Evolutionary conservation across 2,329 filamentous ascomycete species (phyloP), one percentile per base, ranked within the genome.

Genomic region (Zymoseptoria pseudotritici): DNA sequence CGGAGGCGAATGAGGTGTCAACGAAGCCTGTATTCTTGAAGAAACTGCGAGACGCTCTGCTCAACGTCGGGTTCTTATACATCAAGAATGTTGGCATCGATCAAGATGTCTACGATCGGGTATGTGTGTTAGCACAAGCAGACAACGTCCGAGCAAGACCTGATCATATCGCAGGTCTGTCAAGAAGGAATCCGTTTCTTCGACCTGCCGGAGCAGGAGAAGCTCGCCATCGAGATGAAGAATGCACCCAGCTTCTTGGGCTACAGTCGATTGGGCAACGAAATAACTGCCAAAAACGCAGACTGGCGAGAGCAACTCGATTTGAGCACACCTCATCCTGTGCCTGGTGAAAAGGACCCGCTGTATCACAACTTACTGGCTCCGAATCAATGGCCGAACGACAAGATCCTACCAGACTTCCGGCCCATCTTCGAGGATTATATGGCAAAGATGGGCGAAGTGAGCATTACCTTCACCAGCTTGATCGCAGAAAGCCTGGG

Each of bases 301-400:
- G 91, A 96, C 75, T 88, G 91, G 78, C 82, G 91, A 56, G 91
- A 96, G 73, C 91, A 96, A 72, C 87, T 95, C 63, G 91, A 96
- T 73, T 82, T 96, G 56, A 90, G 89, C 0, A 95, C 91, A 0
- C 86, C 90, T 56, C 89, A 94, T 67, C 79, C 86, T 0, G 55
- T 87, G 1, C 89, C 88, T 0, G 75, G 74, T 0, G 79, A 86
- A 0, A 77, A 76, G 22, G 84, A 86, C 31, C 90, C 90, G 1
- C 76, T 83, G 1, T 89, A 92, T 73, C 80, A 89, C 71, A 90
- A 93, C 73, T 82, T 95, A 17, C 80, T 89, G 8, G 86, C 85
- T n/a, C 90, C 83, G 8, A 84, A 84, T 63, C 90, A 93, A 76
- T 96, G 90, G 90, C 91, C 91, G 0, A 82, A 85, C 0, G 72